These are phyloP conservation scores for Nitzschia palea DNA, from an alignment of 108 stramenopile genomes.

Conservation along the genomic window DNA sequence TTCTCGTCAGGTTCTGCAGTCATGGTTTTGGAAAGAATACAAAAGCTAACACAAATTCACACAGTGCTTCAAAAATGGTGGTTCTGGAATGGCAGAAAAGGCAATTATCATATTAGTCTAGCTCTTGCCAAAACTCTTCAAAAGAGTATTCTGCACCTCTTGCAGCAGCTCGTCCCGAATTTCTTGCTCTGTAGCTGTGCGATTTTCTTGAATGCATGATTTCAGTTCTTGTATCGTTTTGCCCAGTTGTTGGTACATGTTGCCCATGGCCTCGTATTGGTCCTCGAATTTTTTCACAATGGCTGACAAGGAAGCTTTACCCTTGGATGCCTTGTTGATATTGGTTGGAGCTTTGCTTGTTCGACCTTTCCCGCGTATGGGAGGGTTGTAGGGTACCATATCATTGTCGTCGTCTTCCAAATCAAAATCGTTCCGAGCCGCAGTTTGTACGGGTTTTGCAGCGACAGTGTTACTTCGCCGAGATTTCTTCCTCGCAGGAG, in stretches of 20 bases:
- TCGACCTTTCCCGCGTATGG: conserved; percentile 2
- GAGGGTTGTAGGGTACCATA: conserved; percentile 16
- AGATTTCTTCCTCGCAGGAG: not conserved
- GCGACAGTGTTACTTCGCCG: not conserved
- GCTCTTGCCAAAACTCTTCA: conserved; percentile 22
- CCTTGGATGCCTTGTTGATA: not conserved
- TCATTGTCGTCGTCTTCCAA: conserved; percentile 16
- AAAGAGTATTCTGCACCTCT: conserved; percentile 23
- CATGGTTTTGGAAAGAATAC: not conserved
- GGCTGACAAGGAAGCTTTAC: conserved; percentile 3
- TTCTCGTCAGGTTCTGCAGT: not conserved
- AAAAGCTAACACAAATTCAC: no score
- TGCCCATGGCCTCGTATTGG: conserved; percentile 35
- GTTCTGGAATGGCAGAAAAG: no score
- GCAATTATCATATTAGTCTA: not conserved
- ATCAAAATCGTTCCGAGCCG: not conserved
- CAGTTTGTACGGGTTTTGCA: not conserved
- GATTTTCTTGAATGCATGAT: not conserved
- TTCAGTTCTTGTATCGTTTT: conserved; percentile 23
- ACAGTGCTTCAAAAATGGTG: no score
- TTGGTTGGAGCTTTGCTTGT: not conserved
- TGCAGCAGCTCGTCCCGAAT: conserved; percentile 26
- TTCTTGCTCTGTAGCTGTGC: conserved; percentile 23
- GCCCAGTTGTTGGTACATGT: conserved; percentile 31
- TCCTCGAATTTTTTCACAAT: conserved; percentile 28